These are phyloP conservation scores for Chrysochromulina tobinii DNA, from an alignment of 78 protist genomes.

Conservation along the genomic window DNA sequence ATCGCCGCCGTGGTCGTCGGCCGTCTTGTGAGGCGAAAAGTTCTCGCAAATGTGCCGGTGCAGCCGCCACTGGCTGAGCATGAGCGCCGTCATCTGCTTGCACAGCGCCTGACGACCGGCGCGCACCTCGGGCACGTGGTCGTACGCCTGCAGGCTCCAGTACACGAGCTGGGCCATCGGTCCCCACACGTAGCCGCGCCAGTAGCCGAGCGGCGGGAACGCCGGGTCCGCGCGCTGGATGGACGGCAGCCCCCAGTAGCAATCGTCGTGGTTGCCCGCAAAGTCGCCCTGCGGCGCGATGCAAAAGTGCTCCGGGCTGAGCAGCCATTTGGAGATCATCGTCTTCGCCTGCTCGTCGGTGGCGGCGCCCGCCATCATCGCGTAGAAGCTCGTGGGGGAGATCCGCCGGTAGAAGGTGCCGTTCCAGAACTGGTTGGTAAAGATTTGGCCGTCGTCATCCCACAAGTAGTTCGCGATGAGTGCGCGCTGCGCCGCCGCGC, in stretches of 20 bases:
- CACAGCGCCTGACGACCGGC: slow-evolving; percentile 3
- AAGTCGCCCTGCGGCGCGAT: neutral
- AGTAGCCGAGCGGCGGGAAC: slow-evolving; percentile 32
- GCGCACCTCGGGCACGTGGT: neutral
- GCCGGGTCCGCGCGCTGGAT: neutral
- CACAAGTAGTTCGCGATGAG: neutral
- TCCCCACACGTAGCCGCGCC: slow-evolving; percentile 34
- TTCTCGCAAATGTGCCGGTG: neutral
- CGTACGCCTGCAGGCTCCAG: slow-evolving; percentile 5
- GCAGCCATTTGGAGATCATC: neutral
- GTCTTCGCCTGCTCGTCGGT: slow-evolving; percentile 1
- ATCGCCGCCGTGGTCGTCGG: too few species aligned
- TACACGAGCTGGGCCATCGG: slow-evolving; percentile 7
- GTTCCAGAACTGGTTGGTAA: neutral
- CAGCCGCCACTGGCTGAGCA: neutral
- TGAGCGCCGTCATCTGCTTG: neutral
- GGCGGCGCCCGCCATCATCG: neutral
- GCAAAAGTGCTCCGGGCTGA: neutral
- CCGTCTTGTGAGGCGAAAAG: neutral
- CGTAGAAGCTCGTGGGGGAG: slow-evolving; percentile 18
- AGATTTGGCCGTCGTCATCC: neutral
- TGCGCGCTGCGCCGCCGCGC: neutral
- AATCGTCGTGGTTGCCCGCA: neutral
- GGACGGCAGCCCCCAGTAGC: slow-evolving; percentile 24
- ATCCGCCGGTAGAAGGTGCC: slow-evolving; percentile 8